phyloP scores from a whole-genome alignment of 352 stramenopile species.

The Phytophthora aleatoria region DNA sequence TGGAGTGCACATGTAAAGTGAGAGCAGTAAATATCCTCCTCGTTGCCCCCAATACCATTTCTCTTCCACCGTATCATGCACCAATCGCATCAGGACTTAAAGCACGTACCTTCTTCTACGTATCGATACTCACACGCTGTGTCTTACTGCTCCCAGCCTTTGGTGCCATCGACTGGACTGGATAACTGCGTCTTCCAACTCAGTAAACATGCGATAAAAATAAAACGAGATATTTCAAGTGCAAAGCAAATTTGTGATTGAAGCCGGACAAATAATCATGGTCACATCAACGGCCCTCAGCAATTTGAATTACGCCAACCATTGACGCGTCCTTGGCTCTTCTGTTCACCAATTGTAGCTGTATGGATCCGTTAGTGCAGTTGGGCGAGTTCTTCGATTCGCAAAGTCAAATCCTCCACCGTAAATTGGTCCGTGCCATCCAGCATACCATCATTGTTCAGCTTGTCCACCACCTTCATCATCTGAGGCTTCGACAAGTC shows the following conservation, averaged over 20 bases:
- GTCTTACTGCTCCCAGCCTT: constrained; percentile 19
- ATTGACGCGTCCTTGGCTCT: background rate
- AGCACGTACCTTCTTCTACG: constrained; percentile 20
- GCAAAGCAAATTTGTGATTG: constrained; percentile 26
- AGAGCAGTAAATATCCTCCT: background rate
- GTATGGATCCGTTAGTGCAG: constrained; percentile 52
- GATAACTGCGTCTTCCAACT: constrained; percentile 1
- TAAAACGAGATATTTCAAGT: constrained; percentile 24
- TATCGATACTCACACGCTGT: constrained; percentile 3
- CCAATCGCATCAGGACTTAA: background rate
- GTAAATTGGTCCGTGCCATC: constrained; percentile 66
- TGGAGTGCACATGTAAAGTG: background rate
- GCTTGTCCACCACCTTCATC: constrained; percentile 88
- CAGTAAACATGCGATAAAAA: constrained; percentile 14
- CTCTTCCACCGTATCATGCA: background rate
- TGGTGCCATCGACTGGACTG: constrained; percentile 14
- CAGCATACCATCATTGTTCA: constrained; percentile 90
- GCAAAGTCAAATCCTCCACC: constrained; percentile 67
- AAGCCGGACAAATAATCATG: background rate
- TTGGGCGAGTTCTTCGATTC: constrained; percentile 80
- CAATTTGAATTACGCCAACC: too few relatives aligned
- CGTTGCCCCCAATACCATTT: too few relatives aligned
- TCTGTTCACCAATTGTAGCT: constrained; percentile 8
- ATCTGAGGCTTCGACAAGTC: constrained; percentile 92
- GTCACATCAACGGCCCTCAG: too few relatives aligned